Evolutionary conservation across 139 green algal species (phyloP).

Genomic region (Asterochloris erici): DNA sequence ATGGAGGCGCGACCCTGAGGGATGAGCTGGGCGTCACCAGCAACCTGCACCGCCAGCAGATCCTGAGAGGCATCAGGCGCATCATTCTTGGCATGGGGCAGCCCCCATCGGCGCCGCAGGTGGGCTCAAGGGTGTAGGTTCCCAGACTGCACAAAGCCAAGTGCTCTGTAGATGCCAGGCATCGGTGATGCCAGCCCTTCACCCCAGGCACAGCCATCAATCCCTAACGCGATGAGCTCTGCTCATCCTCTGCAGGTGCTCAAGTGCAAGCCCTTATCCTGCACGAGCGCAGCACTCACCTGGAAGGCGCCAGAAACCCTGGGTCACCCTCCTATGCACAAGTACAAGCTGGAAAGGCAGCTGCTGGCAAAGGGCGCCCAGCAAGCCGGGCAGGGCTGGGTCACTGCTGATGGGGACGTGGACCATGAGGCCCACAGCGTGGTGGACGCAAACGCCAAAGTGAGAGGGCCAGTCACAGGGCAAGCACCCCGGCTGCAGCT

Average conservation of each 20-base stretch:
- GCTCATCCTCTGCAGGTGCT: neutral
- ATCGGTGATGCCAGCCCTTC: neutral
- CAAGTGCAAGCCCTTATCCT: neutral
- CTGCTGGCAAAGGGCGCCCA: neutral
- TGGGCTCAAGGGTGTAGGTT: too few relatives aligned
- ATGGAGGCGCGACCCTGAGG: slow-evolving; percentile 40
- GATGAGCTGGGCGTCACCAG: slow-evolving; percentile 39
- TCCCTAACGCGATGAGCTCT: neutral
- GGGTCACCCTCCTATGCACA: too few relatives aligned
- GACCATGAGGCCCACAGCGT: neutral
- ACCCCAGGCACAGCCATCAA: neutral
- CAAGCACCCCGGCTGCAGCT: neutral
- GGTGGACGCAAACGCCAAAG: too few relatives aligned
- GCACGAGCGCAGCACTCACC: too few relatives aligned
- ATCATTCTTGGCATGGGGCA: slow-evolving; percentile 43
- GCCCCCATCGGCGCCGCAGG: slow-evolving; percentile 2
- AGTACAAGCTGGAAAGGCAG: neutral
- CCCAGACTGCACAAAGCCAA: too few relatives aligned
- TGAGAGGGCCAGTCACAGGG: too few relatives aligned
- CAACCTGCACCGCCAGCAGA: slow-evolving; percentile 34
- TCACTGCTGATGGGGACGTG: neutral
- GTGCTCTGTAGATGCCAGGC: neutral
- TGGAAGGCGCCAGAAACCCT: too few relatives aligned
- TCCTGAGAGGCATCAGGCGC: slow-evolving; percentile 37
- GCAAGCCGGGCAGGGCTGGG: neutral